Percentiles rank a stretch among this genome's conserved stretches.
These are phyloP conservation scores for Lachnellula cervina DNA, from an alignment of 2,329 filamentous ascomycete genomes.

Conservation along the genomic window DNA sequence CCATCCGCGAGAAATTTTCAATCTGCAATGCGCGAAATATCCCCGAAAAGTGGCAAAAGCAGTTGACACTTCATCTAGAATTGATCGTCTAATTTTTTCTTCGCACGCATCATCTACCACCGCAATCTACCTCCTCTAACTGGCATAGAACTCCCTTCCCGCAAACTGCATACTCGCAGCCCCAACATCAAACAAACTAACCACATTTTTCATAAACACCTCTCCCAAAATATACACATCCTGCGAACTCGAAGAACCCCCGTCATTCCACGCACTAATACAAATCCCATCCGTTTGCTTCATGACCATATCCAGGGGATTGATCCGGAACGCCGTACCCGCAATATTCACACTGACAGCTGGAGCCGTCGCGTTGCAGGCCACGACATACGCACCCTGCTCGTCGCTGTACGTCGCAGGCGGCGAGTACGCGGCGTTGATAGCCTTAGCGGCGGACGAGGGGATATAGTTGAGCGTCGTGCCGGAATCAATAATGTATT, in stretches of 20 bases:
- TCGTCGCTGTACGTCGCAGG: conserved; percentile 33
- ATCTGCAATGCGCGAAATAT: no score
- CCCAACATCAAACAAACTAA: conserved; percentile 47
- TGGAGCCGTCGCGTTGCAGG: conserved; percentile 39
- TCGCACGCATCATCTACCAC: no score
- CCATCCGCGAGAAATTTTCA: no score
- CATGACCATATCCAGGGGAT: conserved; percentile 31
- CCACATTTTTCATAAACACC: conserved; percentile 43
- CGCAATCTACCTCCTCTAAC: not conserved
- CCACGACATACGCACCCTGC: conserved; percentile 34
- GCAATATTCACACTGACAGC: conserved; percentile 38
- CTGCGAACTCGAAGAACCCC: not conserved
- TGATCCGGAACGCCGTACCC: conserved; percentile 30
- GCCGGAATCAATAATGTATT: conserved; percentile 38
- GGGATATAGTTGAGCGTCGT: conserved; percentile 39
- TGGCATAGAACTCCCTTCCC: not conserved
- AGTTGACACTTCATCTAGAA: no score
- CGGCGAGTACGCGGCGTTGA: conserved; percentile 40
- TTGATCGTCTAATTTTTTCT: no score
- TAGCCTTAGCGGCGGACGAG: conserved; percentile 30
- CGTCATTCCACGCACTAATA: not conserved
- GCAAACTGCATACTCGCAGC: conserved; percentile 40
- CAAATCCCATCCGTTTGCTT: conserved; percentile 5
- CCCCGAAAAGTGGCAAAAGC: no score
- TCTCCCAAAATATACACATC: conserved; percentile 37